A percentile compares a stretch with the other conserved stretches of the same genome.
phyloP scores from a whole-genome alignment of 306 rosid genomes.

The Begonia peltatifolia region DNA sequence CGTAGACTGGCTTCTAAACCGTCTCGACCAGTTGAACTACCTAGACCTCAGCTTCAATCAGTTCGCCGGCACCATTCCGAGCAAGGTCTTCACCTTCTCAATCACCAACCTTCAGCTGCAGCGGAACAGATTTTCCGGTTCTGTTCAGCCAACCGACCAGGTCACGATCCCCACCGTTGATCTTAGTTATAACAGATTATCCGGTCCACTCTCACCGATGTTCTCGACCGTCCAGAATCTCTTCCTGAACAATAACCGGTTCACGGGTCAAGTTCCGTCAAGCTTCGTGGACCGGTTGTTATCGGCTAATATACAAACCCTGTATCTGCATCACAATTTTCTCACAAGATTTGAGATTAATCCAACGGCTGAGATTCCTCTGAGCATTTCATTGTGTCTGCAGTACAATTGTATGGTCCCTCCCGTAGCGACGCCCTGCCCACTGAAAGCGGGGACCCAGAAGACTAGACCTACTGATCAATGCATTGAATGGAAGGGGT shows the following conservation, averaged over 20 bases:
- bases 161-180: slow-evolving; percentile 72
- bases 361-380: slow-evolving; percentile 90
- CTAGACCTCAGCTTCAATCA: slow-evolving; percentile 76
- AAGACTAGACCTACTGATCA: slow-evolving; percentile 61
- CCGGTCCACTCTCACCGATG: slow-evolving; percentile 59
- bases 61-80: slow-evolving; percentile 61
- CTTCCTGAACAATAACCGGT: slow-evolving; percentile 77
- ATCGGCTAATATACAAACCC: slow-evolving; percentile 52
- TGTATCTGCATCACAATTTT: slow-evolving; percentile 76
- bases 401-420: slow-evolving; percentile 99
- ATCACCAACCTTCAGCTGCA: slow-evolving; percentile 54
- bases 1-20: slow-evolving; percentile 39
- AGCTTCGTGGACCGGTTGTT: slow-evolving; percentile 64
- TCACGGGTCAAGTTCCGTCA: slow-evolving; percentile 71
- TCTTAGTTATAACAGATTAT: slow-evolving; percentile 65
- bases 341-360: slow-evolving; percentile 73
- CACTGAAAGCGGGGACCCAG: slow-evolving; percentile 61
- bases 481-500: slow-evolving; percentile 61
- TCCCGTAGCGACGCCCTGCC: slow-evolving; percentile 78
- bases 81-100: slow-evolving; percentile 65
- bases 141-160: slow-evolving; percentile 38
- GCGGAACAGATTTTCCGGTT: slow-evolving; percentile 56
- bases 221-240: slow-evolving; percentile 70
- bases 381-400: slow-evolving; percentile 73
- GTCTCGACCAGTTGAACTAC: slow-evolving; percentile 50